Conservation (phyloP, 306 rosid genomes). For the Begonia peltatifolia region DNA sequence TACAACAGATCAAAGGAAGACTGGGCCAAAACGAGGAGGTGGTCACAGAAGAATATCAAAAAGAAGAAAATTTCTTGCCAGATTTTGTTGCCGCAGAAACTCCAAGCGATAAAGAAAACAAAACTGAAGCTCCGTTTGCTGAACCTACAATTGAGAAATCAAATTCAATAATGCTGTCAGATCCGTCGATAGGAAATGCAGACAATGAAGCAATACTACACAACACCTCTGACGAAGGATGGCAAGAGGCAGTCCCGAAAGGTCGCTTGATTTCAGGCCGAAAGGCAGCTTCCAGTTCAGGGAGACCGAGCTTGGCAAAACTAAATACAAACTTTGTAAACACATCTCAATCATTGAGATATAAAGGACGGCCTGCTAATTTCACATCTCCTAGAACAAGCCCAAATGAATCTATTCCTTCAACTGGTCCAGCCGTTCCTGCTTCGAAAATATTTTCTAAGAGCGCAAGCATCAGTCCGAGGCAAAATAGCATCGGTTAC, state of each 20-base stretch:
- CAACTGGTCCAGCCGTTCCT: slow-evolving; percentile 35
- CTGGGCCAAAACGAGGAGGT: slow-evolving; percentile 53
- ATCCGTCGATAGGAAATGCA: slow-evolving; percentile 21
- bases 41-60: slow-evolving; percentile 45
- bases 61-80: slow-evolving; percentile 39
- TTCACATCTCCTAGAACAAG: slow-evolving; percentile 41
- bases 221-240: slow-evolving; percentile 74
- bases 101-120: slow-evolving; percentile 77
- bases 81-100: slow-evolving; percentile 32
- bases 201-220: slow-evolving; percentile 32
- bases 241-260: slow-evolving; percentile 98
- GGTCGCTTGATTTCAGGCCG: slow-evolving; percentile 64
- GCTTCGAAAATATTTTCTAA: slow-evolving; percentile 40
- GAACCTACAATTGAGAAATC: slow-evolving; percentile 35
- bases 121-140: slow-evolving; percentile 35
- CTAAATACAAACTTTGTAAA: slow-evolving; percentile 64
- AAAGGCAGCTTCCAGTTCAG: slow-evolving; percentile 49
- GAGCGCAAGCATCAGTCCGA: slow-evolving; percentile 78
- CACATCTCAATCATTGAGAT: slow-evolving; percentile 51
- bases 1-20: slow-evolving; percentile 70
- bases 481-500: slow-evolving; percentile 27
- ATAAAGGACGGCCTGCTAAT: slow-evolving; percentile 48
- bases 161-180: slow-evolving; percentile 27
- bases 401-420: slow-evolving; percentile 37
- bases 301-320: slow-evolving; percentile 86